Evolutionary conservation across 1,139 yeast species (phyloP).

Genomic region (Hemisphaericaspora xylanilytica): DNA sequence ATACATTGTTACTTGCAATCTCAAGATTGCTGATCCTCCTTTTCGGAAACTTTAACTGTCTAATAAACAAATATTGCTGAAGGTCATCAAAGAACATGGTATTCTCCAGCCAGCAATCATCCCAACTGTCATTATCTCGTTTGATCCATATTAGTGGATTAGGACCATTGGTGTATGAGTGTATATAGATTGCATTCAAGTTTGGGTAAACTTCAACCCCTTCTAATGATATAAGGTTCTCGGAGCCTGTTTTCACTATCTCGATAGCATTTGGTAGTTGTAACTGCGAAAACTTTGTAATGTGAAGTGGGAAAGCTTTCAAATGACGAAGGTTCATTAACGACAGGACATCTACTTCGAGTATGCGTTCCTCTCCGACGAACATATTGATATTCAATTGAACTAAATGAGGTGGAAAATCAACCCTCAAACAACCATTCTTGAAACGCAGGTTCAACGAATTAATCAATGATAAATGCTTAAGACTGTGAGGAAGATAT

Average conservation of each 20-base stretch:
- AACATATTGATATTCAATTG: background rate
- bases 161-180: background rate
- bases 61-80: background rate
- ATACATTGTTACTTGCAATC: background rate
- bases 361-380: background rate
- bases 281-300: background rate
- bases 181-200: background rate
- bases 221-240: background rate
- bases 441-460: background rate
- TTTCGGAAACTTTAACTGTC: background rate
- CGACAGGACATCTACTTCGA: background rate
- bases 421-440: background rate
- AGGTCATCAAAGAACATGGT: background rate
- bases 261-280: background rate
- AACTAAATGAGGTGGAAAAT: background rate
- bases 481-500: background rate
- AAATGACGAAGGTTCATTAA: background rate
- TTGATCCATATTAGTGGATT: background rate
- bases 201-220: background rate
- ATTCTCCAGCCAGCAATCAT: background rate
- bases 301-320: background rate
- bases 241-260: background rate
- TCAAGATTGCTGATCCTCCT: background rate
- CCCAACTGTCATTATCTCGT: background rate
- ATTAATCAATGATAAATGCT: background rate